Percentiles rank a stretch among this genome's conserved stretches.
These are phyloP conservation scores for Diaporthe capsici DNA, from an alignment of 2,329 filamentous ascomycete species.

Conservation along the genomic window DNA sequence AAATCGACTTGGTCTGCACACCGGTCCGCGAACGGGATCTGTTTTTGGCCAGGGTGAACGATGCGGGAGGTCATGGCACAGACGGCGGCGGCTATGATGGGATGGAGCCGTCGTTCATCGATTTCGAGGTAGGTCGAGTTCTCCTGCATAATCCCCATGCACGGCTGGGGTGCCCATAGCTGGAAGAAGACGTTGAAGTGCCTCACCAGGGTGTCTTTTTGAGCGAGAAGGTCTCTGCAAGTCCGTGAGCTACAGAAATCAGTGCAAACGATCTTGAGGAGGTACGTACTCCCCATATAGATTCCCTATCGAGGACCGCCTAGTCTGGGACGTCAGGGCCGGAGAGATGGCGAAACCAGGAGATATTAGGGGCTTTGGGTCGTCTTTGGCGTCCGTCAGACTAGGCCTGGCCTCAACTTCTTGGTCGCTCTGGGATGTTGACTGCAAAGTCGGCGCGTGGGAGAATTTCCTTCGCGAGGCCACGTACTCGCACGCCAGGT, in stretches of 20 bases:
- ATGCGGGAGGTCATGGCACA: conserved; percentile 56
- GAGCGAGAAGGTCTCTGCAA: conserved; percentile 50
- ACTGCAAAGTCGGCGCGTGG: conserved; percentile 46
- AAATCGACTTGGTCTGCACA: conserved; percentile 57
- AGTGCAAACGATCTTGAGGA: background rate
- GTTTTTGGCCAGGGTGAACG: conserved; percentile 51
- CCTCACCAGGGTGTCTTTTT: conserved; percentile 53
- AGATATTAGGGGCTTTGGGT: conserved; percentile 17
- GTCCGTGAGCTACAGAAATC: background rate
- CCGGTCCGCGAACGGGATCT: conserved; percentile 54
- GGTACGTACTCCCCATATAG: conserved; percentile 36
- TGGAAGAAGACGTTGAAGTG: conserved; percentile 58
- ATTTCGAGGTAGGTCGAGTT: conserved; percentile 53
- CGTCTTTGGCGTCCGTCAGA: background rate
- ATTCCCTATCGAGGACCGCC: conserved; percentile 9
- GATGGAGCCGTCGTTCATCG: conserved; percentile 53
- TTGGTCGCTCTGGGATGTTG: conserved; percentile 19
- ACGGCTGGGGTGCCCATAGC: conserved; percentile 55
- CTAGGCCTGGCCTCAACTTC: conserved; percentile 13
- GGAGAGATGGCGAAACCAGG: conserved; percentile 29
- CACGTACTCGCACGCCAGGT: conserved; percentile 57
- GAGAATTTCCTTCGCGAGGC: conserved; percentile 56
- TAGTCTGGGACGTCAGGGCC: conserved; percentile 14
- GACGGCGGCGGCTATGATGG: conserved; percentile 54
- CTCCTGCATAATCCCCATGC: conserved; percentile 56